Base-by-base conservation (phyloP, 805 yeast genomes). In the Ogataea saltuana region DNA sequence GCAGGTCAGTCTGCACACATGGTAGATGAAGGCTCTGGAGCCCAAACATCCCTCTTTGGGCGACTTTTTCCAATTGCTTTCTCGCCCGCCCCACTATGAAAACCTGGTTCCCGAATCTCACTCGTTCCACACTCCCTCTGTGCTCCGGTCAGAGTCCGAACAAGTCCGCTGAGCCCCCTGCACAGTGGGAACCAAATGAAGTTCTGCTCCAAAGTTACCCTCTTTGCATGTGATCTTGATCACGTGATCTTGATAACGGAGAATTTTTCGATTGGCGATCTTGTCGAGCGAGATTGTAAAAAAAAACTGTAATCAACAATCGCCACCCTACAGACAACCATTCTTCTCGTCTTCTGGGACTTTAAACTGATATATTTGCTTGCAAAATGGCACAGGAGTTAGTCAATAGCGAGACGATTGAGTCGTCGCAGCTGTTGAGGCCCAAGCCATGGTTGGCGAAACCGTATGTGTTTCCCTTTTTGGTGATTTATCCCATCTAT, bases 401-500 rank as follows among this genome's bases (percentile, higher is more conserved):
- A 55, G 93, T 88, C 44, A 77, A 78, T 55, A 85, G 85, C 61
- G 81, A 88, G 32, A 76, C 87, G 36, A 83, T 89, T 46, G 74
- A 71, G 66, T 75, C 74, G 43, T 85, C 97, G 37, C 80, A 81
- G 63, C 75, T 90, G 58, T 75, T 91, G 72, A 79, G 78, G 51
- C 86, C 93, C 17, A 78, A 80, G 58, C 69, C 85, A 23, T 45
- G 72, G 29, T 36, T 76, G 10, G 60, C 76, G 26, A 80, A 88
- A 54, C 90, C 96, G 4, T 90, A 87, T 58, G 83, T 85, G 18
- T 79, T 86, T 74, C 96, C 96, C 8, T 90, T 89, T 63, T 64
- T 84, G 45, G 73, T 84, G 34, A 65, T 88, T 33, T 91, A 91
- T 61, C 96, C 96, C 5, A 59, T 75, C 15, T 87, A 86, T 62